Evolutionary conservation across 495 filamentous ascomycete genomes (phyloP), one percentile per base, ranked within the genome.

Genomic region (Staphylotrichum longicolle): DNA sequence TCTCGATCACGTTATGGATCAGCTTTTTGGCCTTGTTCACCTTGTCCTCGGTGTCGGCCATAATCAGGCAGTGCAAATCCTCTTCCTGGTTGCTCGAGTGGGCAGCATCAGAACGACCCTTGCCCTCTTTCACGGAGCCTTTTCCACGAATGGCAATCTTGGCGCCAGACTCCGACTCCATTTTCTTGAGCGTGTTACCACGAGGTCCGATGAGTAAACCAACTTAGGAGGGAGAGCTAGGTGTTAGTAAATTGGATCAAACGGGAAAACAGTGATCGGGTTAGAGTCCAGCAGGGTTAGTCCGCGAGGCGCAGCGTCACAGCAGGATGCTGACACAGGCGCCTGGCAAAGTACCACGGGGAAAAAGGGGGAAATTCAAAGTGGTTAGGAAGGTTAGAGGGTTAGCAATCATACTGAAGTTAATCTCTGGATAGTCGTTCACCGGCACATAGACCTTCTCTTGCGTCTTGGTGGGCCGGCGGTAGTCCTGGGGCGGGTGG

Each of bases 371-470:
- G 75, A 71, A 70, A 74, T 76, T 75, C 80, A 70, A 72, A 84
- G 58, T 88, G 83, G 88, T 77, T 77, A 78, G 77, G 85, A 85
- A 78, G 77, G 87, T 90, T 88, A 90, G 88, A 91, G 90, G 92
- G 91, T 96, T 96, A 95, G 91, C 87, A 89, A 93, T 93, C 93
- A 90, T 96, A 98, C 94, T 98, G 91, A 98, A 99, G 90, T 99
- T 99, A 90, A 99, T 97, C 79, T 98, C 95, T 83, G 95, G 95
- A 80, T 99, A 99, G 78, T 99, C 95, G 87, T 98, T 98, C 80
- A 98, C 94, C 70, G 94, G 94, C 72, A 98, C 94, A 75, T 98
- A 98, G 86, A 98, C 93, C 85, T 98, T 98, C 86, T 98, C 94
- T 78, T 97, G 92, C 70, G 94, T 97, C 89, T 98, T 98, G 70